Conservation (phyloP, 2,329 filamentous ascomycete genomes). For the Phyllosticta citriasiana region DNA sequence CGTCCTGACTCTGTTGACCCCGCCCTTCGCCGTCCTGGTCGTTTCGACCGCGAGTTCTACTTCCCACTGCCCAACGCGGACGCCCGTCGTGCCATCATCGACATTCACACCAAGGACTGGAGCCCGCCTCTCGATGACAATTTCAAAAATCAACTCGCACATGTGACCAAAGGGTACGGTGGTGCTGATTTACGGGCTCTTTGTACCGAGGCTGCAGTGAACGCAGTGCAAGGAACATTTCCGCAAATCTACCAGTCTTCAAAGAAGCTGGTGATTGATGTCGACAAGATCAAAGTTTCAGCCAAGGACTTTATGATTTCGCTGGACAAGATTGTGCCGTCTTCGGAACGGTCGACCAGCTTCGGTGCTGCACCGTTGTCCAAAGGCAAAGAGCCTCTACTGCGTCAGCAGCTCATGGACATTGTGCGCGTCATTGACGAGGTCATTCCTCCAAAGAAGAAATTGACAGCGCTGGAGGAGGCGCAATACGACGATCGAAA, state of each 20-base stretch:
- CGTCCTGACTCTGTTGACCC: slow-evolving; percentile 93
- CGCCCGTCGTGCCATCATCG: slow-evolving; percentile 74
- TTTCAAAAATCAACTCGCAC: slow-evolving; percentile 77
- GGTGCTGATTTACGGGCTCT: slow-evolving; percentile 90
- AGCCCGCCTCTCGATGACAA: slow-evolving; percentile 59
- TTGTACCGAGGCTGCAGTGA: slow-evolving; percentile 91
- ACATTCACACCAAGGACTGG: slow-evolving; percentile 95
- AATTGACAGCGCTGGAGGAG: slow-evolving; percentile 81
- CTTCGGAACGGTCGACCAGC: slow-evolving; percentile 80
- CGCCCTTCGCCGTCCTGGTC: slow-evolving; percentile 82
- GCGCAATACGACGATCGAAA: slow-evolving; percentile 86
- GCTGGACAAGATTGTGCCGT: slow-evolving; percentile 91
- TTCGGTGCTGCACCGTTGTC: slow-evolving; percentile 76
- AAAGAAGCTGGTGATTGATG: slow-evolving; percentile 82
- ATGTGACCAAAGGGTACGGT: slow-evolving; percentile 90
- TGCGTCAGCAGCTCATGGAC: slow-evolving; percentile 60
- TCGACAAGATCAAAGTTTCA: slow-evolving; percentile 71
- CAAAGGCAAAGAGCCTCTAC: slow-evolving; percentile 67
- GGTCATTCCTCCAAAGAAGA: slow-evolving; percentile 75
- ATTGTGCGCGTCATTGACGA: slow-evolving; percentile 62
- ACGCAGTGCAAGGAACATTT: slow-evolving; percentile 89
- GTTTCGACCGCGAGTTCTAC: slow-evolving; percentile 97
- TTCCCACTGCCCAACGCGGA: slow-evolving; percentile 81
- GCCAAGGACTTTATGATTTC: slow-evolving; percentile 97
- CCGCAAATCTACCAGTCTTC: slow-evolving; percentile 91